Evolutionary conservation across 1,284 basidiomycete species (phyloP), one percentile per base, ranked within the genome.

Genomic region (Malassezia sp.): DNA sequence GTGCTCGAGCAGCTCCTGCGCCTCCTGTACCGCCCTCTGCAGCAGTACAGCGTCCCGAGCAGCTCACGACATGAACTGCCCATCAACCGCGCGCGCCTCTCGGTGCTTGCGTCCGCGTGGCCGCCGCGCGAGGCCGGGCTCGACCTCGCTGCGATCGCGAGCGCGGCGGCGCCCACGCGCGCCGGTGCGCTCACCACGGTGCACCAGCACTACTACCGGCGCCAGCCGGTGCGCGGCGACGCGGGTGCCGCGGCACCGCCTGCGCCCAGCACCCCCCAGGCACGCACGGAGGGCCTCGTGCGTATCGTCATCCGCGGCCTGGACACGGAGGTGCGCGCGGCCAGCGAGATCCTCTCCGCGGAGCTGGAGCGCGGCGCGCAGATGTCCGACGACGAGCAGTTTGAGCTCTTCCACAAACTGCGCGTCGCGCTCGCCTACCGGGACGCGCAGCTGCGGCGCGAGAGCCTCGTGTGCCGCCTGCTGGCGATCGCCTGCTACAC

Each of bases 361-460:
- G 73, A 79, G 20, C 38, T 10, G 10, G 75, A 85, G 50, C 80
- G 84, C 59, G 73, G 73, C n/a, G 76, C 86, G 64, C 73, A 77
- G 28, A 77, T 96, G 30, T 84, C 88, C 11, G 78, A 82, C 18
- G 79, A 82, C 32, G 87, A 91, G 71, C 85, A 83, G 61, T 90
- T 89, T 62, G 85, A 89, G 63, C 75, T 95, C 4, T 76, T 93
- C 54, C 88, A 85, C 71, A 83, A 84, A 48, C 83, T 91, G 50
- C 81, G 90, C 42, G 75, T 84, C 34, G 82, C 86, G 5, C 77
- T 79, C 53, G 78, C 79, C 3, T 73, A 89, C 38, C 76, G 77
- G 7, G 75, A 78, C 46, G 76, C 78, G 39, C 74, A 71, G 17
- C 79, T 80, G 17, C 80, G 90, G 37, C 80, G 83, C 67, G 84